A percentile compares a stretch with the other conserved stretches of the same genome.
These are phyloP conservation scores for Ceratocystis cacaofunesta DNA, from an alignment of 2,329 filamentous ascomycete species.

Conservation along the genomic window DNA sequence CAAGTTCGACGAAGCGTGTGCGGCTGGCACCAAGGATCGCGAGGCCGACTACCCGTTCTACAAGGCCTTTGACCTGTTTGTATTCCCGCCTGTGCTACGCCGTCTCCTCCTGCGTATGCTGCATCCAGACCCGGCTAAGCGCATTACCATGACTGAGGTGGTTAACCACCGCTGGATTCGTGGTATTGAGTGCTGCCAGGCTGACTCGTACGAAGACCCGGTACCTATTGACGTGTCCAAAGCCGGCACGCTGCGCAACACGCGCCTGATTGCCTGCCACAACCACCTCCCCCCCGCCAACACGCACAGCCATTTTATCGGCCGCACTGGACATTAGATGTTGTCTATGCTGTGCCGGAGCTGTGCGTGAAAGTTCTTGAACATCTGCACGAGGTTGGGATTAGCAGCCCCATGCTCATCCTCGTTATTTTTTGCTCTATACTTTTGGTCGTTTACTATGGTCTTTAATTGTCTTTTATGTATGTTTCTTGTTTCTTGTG, in stretches of 20 bases:
- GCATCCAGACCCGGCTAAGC: constrained; percentile 57
- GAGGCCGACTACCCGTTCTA: constrained; percentile 46
- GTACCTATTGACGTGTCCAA: constrained; percentile 42
- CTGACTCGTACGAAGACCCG: constrained; percentile 53
- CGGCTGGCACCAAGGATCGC: constrained; percentile 2
- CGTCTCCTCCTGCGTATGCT: constrained; percentile 68
- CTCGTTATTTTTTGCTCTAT: not conserved
- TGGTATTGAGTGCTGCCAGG: constrained; percentile 63
- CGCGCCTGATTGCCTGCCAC: constrained; percentile 42
- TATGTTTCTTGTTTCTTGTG: not conserved
- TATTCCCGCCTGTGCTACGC: constrained; percentile 54
- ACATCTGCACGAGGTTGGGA: not conserved
- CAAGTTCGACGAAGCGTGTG: constrained; percentile 37
- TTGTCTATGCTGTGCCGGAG: not conserved
- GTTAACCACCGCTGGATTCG: constrained; percentile 58
- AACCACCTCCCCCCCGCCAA: constrained; percentile 39
- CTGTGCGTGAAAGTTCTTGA: not conserved
- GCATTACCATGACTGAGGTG: constrained; percentile 54
- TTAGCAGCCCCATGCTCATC: not conserved
- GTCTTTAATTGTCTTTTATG: not conserved
- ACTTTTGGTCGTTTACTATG: not conserved
- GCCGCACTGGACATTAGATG: constrained; percentile 9
- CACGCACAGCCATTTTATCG: constrained; percentile 31
- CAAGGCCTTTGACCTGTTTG: constrained; percentile 45
- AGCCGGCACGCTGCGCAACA: constrained; percentile 31